A percentile compares a stretch with the other conserved stretches of the same genome.
Evolutionary conservation across 768 basidiomycete genomes (phyloP).

Genomic region (Pleurotus eryngii): DNA sequence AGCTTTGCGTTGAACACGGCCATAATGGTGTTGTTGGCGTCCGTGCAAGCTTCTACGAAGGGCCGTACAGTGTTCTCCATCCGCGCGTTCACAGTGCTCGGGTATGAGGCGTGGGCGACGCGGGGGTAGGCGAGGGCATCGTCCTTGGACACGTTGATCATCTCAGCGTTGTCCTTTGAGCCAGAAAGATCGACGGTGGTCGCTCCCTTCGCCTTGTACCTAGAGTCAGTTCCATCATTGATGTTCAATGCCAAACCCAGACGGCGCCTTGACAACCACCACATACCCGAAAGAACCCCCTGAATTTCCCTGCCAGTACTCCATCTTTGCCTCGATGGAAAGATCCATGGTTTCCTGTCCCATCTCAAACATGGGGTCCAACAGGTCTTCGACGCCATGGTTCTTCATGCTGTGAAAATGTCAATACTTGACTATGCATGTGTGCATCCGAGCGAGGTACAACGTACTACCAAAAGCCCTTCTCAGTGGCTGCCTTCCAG

Average conservation of each 20-base stretch:
- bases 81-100: slow-evolving; percentile 32
- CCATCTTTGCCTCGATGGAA: slow-evolving; percentile 39
- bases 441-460: not conserved
- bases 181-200: slow-evolving; percentile 44
- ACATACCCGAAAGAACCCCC: slow-evolving; percentile 37
- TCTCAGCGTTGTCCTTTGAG: slow-evolving; percentile 40
- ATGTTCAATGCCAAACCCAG: not conserved
- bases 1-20: slow-evolving; percentile 38
- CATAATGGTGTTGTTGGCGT: slow-evolving; percentile 36
- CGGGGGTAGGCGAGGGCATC: slow-evolving; percentile 44
- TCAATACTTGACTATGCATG: not conserved
- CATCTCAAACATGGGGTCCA: slow-evolving; percentile 38
- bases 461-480: slow-evolving; percentile 52
- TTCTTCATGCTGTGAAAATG: slow-evolving; percentile 33
- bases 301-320: slow-evolving; percentile 37
- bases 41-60: slow-evolving; percentile 39
- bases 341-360: slow-evolving; percentile 38
- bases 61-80: slow-evolving; percentile 33
- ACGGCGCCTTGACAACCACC: not conserved
- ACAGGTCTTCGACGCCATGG: slow-evolving; percentile 36
- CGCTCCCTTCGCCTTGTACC: slow-evolving; percentile 46
- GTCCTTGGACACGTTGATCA: slow-evolving; percentile 48
- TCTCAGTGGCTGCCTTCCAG: slow-evolving; percentile 37
- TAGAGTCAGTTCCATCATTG: slow-evolving; percentile 10
- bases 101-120: slow-evolving; percentile 40